Base-by-base conservation (phyloP, 2,329 filamentous ascomycete genomes). In the Venturiaceae sp. region DNA sequence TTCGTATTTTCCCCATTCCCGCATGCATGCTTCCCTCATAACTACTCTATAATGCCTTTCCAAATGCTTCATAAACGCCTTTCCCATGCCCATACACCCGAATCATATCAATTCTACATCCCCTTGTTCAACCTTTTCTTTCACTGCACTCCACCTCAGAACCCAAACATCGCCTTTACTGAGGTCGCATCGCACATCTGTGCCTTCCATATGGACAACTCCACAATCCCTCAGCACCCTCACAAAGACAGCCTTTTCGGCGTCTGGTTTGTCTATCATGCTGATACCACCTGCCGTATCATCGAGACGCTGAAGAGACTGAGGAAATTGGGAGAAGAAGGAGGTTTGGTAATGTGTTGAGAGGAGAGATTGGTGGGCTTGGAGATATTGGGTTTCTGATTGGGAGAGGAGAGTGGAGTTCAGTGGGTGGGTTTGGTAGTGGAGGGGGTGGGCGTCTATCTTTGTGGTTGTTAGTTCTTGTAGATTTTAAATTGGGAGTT, bases 201-300 rank as follows among this genome's bases (percentile, higher is more conserved):
- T 84, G 13, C 86, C 85, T 62, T 79, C 78, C 6, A 84, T 80
- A 19, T 61, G 67, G 21, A 77, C 74, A 13, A 85, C 80, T 5
- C 81, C 75, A 46, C 36, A 46, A 66, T 87, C 83, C 57, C 77
- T 79, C 57, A 92, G 72, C 53, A 88, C 79, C 61, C 92, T 79
- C 41, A 91, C 84, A 71, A 99, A 96, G 2, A 97, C 92, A 7
- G 90, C 90, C 1, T 82, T 80, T 61, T 94, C 88, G 53, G 84
- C 74, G 69, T 97, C 94, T 0, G 94, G 94, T 2, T 82, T 79
- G 68, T 96, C 91, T 32, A 97, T 83, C 94, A 99, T 99, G 74
- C 83, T 91, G 59, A 92, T 86, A 9, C 92, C 92, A 32, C 91
- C 92, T 0, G 88, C 85, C 14, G 88, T 89, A 74, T 99, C 94